Evolutionary conservation across 2,329 filamentous ascomycete species (phyloP).

Genomic region (Clonostachys rosea): DNA sequence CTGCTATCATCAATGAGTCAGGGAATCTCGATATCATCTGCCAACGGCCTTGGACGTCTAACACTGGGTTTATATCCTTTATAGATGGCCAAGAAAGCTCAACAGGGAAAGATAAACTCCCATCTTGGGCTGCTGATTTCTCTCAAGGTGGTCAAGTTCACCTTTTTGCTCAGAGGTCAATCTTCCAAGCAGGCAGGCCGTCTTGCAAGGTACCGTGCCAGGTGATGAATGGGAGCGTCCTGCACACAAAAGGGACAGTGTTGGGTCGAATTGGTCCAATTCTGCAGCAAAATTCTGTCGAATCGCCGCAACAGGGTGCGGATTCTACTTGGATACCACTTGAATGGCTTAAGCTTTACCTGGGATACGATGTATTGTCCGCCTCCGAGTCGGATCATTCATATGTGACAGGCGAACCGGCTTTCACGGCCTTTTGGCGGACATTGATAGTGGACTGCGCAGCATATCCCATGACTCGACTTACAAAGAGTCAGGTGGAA

Average conservation of each 20-base stretch:
- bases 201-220: not conserved
- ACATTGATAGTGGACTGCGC: not conserved
- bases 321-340: not conserved
- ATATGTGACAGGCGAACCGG: not conserved
- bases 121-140: not conserved
- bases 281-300: not conserved
- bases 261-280: not conserved
- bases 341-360: not conserved
- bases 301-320: not conserved
- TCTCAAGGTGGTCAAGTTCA: not conserved
- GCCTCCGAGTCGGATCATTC: not conserved
- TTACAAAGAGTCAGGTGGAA: not conserved
- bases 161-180: conserved; percentile 3
- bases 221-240: not conserved
- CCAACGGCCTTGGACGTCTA: conserved; percentile 1
- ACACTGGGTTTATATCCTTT: not conserved
- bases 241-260: not conserved
- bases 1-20: not conserved
- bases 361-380: not conserved
- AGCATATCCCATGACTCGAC: not conserved
- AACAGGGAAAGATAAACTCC: not conserved
- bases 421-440: not conserved
- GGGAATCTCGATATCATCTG: conserved; percentile 2
- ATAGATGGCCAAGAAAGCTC: no score
- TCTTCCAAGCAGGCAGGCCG: conserved; percentile 1